Percentiles rank a stretch among this genome's conserved stretches.
phyloP scores from a whole-genome alignment of 140 eudicot species.

The Stevia rebaudiana region DNA sequence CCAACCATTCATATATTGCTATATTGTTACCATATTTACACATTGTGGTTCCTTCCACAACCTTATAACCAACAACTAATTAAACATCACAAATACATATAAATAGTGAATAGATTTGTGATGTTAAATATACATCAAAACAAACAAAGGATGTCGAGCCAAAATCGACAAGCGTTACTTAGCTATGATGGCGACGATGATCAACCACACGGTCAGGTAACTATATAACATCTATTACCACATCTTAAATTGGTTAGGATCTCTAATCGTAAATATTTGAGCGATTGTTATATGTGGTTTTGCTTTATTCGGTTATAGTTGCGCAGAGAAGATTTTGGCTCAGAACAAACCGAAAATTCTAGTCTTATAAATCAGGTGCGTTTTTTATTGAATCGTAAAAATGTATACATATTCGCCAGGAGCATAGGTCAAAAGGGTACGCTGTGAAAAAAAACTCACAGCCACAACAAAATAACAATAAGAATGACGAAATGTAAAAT shows the following conservation, averaged over 20 bases:
- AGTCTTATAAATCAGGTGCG: constrained; percentile 27
- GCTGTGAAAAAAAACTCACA: too few species aligned
- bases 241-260: neutral
- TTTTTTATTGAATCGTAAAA: neutral
- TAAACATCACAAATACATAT: constrained; percentile 19
- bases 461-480: neutral
- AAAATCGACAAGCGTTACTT: constrained; percentile 25
- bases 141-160: constrained; percentile 23
- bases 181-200: constrained; percentile 28
- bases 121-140: constrained; percentile 2
- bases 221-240: neutral
- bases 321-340: constrained; percentile 31
- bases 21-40: constrained; percentile 22
- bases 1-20: constrained; percentile 26
- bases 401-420: neutral
- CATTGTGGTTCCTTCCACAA: constrained; percentile 22
- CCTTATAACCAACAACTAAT: constrained; percentile 33
- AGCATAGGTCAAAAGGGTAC: too few species aligned
- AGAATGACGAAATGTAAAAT: neutral
- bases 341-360: constrained; percentile 30
- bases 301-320: constrained; percentile 6
- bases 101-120: neutral
- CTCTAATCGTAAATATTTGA: neutral
- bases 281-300: neutral
- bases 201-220: constrained; percentile 39